phyloP scores from a whole-genome alignment of 2,329 filamentous ascomycete genomes.

The Dryadomyces quercus-mongolicae region DNA sequence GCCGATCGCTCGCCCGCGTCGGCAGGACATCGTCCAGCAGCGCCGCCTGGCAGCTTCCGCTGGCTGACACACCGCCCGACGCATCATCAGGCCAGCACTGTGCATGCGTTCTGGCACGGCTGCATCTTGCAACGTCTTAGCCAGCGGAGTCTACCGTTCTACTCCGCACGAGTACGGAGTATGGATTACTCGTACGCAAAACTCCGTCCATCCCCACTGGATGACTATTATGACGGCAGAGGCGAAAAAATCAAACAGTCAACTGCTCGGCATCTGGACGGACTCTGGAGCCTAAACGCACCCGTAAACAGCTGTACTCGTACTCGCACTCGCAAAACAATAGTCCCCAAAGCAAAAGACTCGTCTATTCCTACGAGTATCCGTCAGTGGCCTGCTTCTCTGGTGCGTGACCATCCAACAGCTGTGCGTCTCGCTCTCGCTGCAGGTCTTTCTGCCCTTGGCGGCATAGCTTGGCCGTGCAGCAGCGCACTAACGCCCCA shows the following conservation, averaged over 20 bases:
- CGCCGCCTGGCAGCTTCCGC: too few relatives aligned
- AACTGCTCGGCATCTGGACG: too few relatives aligned
- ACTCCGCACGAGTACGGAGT: not conserved
- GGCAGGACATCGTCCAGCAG: not conserved
- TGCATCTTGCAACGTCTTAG: not conserved
- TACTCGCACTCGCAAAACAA: too few relatives aligned
- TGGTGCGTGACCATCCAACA: not conserved
- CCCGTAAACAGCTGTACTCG: too few relatives aligned
- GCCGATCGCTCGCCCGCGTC: not conserved
- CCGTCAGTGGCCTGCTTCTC: not conserved
- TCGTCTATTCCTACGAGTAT: not conserved
- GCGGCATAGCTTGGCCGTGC: not conserved
- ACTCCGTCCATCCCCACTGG: too few relatives aligned
- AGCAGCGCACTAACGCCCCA: not conserved
- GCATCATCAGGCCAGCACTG: not conserved
- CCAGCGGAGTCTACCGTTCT: not conserved
- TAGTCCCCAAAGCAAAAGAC: too few relatives aligned
- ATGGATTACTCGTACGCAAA: not conserved
- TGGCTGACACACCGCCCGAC: constrained; percentile 1
- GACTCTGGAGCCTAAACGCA: too few relatives aligned
- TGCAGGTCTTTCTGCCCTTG: too few relatives aligned
- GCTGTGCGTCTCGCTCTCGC: not conserved
- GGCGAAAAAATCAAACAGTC: too few relatives aligned
- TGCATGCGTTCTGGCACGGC: not conserved
- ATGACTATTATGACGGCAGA: too few relatives aligned